phyloP scores from a whole-genome alignment of 805 yeast species.

The Yarrowia hollandica region DNA sequence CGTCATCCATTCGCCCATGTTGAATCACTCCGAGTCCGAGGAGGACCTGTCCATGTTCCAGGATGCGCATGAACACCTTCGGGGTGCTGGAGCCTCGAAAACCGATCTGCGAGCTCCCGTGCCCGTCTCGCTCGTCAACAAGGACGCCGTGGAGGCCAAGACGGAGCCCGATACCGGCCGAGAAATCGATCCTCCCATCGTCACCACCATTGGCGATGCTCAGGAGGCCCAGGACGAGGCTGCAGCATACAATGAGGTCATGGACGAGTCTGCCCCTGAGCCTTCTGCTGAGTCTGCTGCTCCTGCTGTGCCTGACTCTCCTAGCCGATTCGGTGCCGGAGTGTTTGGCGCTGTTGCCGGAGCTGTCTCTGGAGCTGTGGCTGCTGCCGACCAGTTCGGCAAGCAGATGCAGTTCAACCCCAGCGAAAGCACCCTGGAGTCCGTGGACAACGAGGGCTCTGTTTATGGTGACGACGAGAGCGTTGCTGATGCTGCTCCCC shows the following conservation, averaged over 20 bases:
- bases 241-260: constrained; percentile 8
- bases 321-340: constrained; percentile 3
- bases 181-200: background rate
- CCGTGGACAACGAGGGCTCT: background rate
- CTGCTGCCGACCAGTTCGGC: constrained; percentile 26
- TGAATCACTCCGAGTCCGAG: constrained; percentile 18
- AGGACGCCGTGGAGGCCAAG: constrained; percentile 2
- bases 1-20: background rate
- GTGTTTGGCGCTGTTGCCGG: constrained; percentile 9
- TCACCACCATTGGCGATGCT: constrained; percentile 15
- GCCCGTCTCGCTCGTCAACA: background rate
- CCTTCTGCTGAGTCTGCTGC: no score
- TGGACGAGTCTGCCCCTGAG: background rate
- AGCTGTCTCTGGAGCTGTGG: constrained; percentile 21
- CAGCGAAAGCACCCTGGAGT: constrained; percentile 18
- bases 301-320: background rate
- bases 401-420: constrained; percentile 29
- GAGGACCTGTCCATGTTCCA: constrained; percentile 27
- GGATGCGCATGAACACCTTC: constrained; percentile 13
- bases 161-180: constrained; percentile 16
- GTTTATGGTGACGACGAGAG: background rate
- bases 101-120: background rate
- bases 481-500: background rate
- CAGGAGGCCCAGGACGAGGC: constrained; percentile 24
- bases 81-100: constrained; percentile 3